Percentiles rank a stretch among this genome's conserved stretches.
Conservation (phyloP, 192 early-diverging fungal genomes). For the Linderina pennispora region DNA sequence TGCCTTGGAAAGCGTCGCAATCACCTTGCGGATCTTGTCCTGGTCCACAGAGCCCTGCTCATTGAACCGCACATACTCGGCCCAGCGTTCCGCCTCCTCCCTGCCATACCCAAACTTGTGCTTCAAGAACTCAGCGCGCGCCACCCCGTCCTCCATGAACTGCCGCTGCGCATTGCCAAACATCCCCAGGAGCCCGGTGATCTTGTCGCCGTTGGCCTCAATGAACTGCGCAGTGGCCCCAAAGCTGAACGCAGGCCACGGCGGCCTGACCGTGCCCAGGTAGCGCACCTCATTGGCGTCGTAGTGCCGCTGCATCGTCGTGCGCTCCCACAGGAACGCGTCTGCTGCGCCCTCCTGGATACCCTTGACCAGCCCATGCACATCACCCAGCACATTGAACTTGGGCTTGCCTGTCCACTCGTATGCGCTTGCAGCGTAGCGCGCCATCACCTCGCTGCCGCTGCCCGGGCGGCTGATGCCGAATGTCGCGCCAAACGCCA, state of each 20-base stretch:
- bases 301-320: constrained; percentile 87
- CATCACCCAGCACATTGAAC: constrained; percentile 69
- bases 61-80: constrained; percentile 26
- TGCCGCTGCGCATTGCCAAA: not conserved
- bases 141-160: constrained; percentile 14
- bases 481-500: constrained; percentile 39
- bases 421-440: constrained; percentile 56
- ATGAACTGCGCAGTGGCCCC: constrained; percentile 42
- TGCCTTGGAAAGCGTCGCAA: constrained; percentile 13
- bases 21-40: constrained; percentile 4
- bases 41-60: constrained; percentile 16
- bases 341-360: constrained; percentile 58
- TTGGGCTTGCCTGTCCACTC: constrained; percentile 49
- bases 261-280: constrained; percentile 74
- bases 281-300: constrained; percentile 59
- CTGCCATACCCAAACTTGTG: constrained; percentile 16
- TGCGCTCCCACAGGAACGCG: constrained; percentile 86
- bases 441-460: constrained; percentile 74
- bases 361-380: constrained; percentile 63
- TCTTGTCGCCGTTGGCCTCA: not conserved
- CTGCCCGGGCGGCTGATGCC: constrained; percentile 68
- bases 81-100: constrained; percentile 21
- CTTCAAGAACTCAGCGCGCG: constrained; percentile 16
- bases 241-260: constrained; percentile 85
- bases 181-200: constrained; percentile 3